These are phyloP conservation scores for Pseudogymnoascus sp. DNA, from an alignment of 2,329 filamentous ascomycete species.

Conservation along the genomic window DNA sequence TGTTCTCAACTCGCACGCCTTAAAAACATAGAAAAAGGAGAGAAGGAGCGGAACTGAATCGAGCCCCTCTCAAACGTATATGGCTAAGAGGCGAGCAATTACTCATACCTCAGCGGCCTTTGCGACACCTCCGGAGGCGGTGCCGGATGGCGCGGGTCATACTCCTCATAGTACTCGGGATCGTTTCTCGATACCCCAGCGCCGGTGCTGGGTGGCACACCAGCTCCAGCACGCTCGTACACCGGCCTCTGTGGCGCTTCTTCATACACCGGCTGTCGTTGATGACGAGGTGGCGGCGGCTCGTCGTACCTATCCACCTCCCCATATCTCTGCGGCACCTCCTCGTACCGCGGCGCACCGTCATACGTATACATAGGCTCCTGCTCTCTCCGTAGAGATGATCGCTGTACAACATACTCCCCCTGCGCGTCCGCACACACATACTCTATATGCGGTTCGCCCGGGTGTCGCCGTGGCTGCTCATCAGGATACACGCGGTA, in stretches of 20 bases:
- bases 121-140: slow-evolving; percentile 18
- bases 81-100: not conserved
- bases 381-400: slow-evolving; percentile 23
- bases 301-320: not conserved
- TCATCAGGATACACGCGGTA: slow-evolving; percentile 28
- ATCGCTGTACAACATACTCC: slow-evolving; percentile 39
- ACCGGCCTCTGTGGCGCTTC: not conserved
- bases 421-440: slow-evolving; percentile 38
- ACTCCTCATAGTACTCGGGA: slow-evolving; percentile 32
- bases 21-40: not conserved
- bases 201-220: not conserved
- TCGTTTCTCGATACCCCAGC: not conserved
- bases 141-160: slow-evolving; percentile 36
- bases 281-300: not conserved
- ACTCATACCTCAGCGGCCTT: not conserved
- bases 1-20: not conserved
- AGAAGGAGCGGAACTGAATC: not conserved
- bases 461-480: slow-evolving; percentile 21
- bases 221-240: not conserved
- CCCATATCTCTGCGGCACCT: not conserved
- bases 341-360: not conserved
- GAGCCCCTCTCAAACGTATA: not conserved
- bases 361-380: slow-evolving; percentile 12
- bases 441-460: slow-evolving; percentile 33
- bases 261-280: slow-evolving; percentile 3